phyloP scores from a whole-genome alignment of 768 basidiomycete species.

The Filobasidium wieringae region DNA sequence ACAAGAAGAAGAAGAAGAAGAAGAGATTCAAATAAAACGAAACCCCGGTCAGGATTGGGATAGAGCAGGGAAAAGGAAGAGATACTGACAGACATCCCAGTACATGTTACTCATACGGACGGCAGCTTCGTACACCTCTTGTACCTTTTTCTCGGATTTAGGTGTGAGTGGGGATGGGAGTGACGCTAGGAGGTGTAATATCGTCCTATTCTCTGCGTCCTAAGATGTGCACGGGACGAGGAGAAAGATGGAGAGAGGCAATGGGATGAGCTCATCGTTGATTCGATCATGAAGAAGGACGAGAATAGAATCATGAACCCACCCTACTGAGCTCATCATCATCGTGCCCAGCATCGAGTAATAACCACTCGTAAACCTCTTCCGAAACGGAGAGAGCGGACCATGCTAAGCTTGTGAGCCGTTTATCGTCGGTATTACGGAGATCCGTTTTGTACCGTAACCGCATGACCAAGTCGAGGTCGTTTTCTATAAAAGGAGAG shows the following conservation, averaged over 20 bases:
- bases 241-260: conserved; percentile 15
- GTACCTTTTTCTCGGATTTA: conserved; percentile 17
- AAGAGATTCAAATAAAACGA: too few relatives aligned
- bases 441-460: conserved; percentile 64
- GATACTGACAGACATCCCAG: conserved; percentile 11
- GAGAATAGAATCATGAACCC: conserved; percentile 30
- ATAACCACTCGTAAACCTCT: conserved; percentile 77
- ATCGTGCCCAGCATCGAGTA: conserved; percentile 75
- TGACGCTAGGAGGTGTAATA: conserved; percentile 85
- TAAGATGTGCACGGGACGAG: conserved; percentile 32
- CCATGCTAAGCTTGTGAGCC: conserved; percentile 84
- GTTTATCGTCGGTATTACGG: conserved; percentile 74
- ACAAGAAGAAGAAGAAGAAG: too few relatives aligned
- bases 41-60: too few relatives aligned
- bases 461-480: conserved; percentile 80
- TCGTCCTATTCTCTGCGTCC: conserved; percentile 88
- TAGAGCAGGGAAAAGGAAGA: too few relatives aligned
- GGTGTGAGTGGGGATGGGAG: conserved; percentile 46
- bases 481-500: conserved; percentile 60
- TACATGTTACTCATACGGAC: conserved; percentile 9
- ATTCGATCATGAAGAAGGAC: background rate
- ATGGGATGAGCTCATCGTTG: conserved; percentile 4
- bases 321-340: conserved; percentile 86
- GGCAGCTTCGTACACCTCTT: conserved; percentile 7
- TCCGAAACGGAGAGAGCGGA: conserved; percentile 76